These are phyloP conservation scores for Cenchrus americanus DNA, from an alignment of 176 grass and related monocot genomes.

Conservation along the genomic window DNA sequence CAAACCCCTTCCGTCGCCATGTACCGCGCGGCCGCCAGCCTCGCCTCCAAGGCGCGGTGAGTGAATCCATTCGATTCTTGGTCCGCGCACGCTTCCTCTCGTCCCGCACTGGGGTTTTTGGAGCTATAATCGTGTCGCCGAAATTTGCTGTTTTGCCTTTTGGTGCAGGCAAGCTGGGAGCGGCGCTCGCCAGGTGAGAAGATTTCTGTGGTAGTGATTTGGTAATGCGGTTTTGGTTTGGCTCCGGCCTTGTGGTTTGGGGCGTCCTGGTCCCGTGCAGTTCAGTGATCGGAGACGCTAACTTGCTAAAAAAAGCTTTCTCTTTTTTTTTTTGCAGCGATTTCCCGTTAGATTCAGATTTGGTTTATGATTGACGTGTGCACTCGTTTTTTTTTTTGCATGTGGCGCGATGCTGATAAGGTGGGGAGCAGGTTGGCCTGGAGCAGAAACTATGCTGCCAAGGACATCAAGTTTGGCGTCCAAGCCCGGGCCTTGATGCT, in stretches of 20 bases:
- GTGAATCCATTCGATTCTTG: background rate
- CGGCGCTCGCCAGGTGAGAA: conserved; percentile 57
- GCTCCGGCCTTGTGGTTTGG: background rate
- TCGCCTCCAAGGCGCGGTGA: conserved; percentile 76
- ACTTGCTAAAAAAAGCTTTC: background rate
- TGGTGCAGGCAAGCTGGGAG: conserved; percentile 62
- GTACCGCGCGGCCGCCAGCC: conserved; percentile 69
- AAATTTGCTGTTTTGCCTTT: conserved; percentile 16
- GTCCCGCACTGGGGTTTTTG: conserved; percentile 27
- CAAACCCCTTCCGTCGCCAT: conserved; percentile 33
- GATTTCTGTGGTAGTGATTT: background rate
- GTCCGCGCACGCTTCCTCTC: background rate
- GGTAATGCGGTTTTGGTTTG: background rate
- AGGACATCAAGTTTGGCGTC: conserved; percentile 95
- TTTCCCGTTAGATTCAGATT: background rate
- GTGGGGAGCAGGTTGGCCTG: conserved; percentile 77
- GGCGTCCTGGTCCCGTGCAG: background rate
- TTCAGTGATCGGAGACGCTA: background rate
- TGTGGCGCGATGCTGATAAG: conserved; percentile 39
- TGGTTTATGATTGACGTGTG: background rate
- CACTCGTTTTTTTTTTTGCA: background rate
- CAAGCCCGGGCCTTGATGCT: conserved; percentile 92
- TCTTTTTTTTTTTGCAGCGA: background rate
- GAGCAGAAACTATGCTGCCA: conserved; percentile 95
- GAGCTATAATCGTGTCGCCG: conserved; percentile 19